Percentiles rank a stretch among this genome's conserved stretches.
These are phyloP conservation scores for Keithomyces neogunnii DNA, from an alignment of 2,329 filamentous ascomycete genomes.

Conservation along the genomic window DNA sequence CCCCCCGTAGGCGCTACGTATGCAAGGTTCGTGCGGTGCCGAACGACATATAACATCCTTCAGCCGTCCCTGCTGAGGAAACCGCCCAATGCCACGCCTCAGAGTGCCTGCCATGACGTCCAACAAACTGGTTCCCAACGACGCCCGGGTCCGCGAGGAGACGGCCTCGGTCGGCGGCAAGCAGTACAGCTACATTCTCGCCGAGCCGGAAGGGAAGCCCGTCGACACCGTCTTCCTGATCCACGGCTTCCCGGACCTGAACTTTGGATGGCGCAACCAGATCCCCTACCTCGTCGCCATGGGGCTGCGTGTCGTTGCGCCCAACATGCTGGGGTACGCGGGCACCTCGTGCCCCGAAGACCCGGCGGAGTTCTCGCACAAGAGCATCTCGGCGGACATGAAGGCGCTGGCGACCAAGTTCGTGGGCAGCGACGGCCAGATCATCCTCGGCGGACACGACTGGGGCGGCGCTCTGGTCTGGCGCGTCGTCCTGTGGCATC, in stretches of 20 bases:
- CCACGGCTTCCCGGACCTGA: constrained; percentile 78
- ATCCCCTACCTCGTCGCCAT: constrained; percentile 66
- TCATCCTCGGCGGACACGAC: constrained; percentile 86
- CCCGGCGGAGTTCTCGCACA: constrained; percentile 58
- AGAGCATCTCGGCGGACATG: constrained; percentile 66
- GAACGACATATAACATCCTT: too few species aligned
- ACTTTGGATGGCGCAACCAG: constrained; percentile 83
- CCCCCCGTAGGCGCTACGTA: too few species aligned
- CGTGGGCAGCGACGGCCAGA: constrained; percentile 35
- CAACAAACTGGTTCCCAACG: constrained; percentile 53
- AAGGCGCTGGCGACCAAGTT: constrained; percentile 57
- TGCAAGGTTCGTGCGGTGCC: too few species aligned
- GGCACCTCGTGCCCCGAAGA: constrained; percentile 61
- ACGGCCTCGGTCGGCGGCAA: constrained; percentile 57
- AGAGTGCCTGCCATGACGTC: constrained; percentile 39
- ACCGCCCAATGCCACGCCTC: not conserved
- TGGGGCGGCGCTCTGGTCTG: constrained; percentile 80
- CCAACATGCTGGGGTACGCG: constrained; percentile 83
- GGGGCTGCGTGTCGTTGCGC: constrained; percentile 70
- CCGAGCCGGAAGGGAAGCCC: constrained; percentile 35
- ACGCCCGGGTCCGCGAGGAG: constrained; percentile 57
- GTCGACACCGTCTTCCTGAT: constrained; percentile 46
- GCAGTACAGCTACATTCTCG: constrained; percentile 60
- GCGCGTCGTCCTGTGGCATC: constrained; percentile 65
- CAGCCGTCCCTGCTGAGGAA: too few species aligned